phyloP scores from a whole-genome alignment of 176 grass and related monocot species.

The Aegilops sharonensis region DNA sequence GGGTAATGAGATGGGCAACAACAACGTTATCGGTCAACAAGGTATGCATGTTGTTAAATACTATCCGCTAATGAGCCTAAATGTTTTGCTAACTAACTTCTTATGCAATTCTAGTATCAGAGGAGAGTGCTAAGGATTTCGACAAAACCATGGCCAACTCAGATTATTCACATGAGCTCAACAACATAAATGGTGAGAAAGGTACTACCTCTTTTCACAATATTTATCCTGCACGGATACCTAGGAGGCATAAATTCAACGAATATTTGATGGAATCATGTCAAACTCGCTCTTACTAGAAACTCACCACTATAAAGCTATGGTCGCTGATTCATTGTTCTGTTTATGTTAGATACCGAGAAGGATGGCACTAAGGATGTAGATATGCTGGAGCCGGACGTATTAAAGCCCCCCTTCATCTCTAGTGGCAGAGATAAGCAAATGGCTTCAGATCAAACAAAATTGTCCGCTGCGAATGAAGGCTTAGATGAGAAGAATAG shows the following conservation, averaged over 20 bases:
- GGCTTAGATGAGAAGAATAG: constrained; percentile 13
- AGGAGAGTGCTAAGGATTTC: constrained; percentile 10
- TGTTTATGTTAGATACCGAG: constrained; percentile 33
- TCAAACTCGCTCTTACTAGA: neutral
- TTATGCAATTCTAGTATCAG: constrained; percentile 18
- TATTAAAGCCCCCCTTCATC: constrained; percentile 12
- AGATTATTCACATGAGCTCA: neutral
- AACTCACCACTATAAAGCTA: neutral
- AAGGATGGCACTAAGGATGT: constrained; percentile 13
- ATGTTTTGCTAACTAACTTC: constrained; percentile 4
- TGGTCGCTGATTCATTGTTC: neutral
- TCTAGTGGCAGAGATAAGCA: constrained; percentile 23
- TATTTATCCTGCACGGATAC: neutral
- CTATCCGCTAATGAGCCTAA: neutral
- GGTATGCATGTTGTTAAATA: constrained; percentile 34
- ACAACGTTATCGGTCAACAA: constrained; percentile 44
- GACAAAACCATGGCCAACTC: constrained; percentile 1
- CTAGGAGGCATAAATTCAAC: neutral
- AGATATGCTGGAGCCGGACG: neutral
- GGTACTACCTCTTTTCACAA: neutral
- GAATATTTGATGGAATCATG: neutral
- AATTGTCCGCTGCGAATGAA: neutral
- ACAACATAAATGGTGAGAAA: constrained; percentile 24
- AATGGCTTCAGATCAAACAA: constrained; percentile 19
- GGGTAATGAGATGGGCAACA: constrained; percentile 51